Conservation (phyloP, 2,329 filamentous ascomycete genomes). For the Sordariomycetes sp. region DNA sequence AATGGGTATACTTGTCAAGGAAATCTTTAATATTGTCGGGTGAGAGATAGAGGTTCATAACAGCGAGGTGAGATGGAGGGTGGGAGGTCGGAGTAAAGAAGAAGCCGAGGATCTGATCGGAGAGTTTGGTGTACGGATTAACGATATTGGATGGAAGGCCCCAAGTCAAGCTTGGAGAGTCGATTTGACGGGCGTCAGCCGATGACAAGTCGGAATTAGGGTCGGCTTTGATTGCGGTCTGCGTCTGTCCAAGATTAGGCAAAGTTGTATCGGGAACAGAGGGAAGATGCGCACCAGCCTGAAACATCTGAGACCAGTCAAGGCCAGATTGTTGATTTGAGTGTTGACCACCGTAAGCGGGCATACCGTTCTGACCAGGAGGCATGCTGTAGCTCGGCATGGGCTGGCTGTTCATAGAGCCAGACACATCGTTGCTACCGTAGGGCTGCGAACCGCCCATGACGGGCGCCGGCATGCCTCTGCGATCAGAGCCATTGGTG, state of each 20-base stretch:
- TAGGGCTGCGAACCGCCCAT: conserved; percentile 47
- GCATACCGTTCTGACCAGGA: conserved; percentile 53
- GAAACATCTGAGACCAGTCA: conserved; percentile 75
- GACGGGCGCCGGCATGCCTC: conserved; percentile 42
- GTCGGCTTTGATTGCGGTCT: conserved; percentile 61
- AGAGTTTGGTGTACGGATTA: conserved; percentile 44
- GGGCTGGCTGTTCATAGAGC: conserved; percentile 57
- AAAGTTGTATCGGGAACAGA: conserved; percentile 54
- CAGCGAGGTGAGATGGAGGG: conserved; percentile 42
- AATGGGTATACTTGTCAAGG: conserved; percentile 62
- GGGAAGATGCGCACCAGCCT: conserved; percentile 58
- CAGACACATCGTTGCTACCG: conserved; percentile 42
- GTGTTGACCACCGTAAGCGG: conserved; percentile 52
- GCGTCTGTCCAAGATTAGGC: conserved; percentile 59
- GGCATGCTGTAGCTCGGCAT: conserved; percentile 57
- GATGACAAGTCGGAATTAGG: conserved; percentile 45
- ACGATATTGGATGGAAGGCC: conserved; percentile 34
- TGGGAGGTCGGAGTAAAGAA: conserved; percentile 40
- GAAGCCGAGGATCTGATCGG: conserved; percentile 46
- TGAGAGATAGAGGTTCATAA: conserved; percentile 53
- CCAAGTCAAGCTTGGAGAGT: conserved; percentile 40
- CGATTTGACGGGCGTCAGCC: conserved; percentile 35
- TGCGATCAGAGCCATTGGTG: conserved; percentile 45
- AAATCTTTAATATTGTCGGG: conserved; percentile 63
- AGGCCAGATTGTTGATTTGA: conserved; percentile 53